Base-by-base conservation (phyloP, 495 filamentous ascomycete genomes). In the Saxispiralis lemnorum region DNA sequence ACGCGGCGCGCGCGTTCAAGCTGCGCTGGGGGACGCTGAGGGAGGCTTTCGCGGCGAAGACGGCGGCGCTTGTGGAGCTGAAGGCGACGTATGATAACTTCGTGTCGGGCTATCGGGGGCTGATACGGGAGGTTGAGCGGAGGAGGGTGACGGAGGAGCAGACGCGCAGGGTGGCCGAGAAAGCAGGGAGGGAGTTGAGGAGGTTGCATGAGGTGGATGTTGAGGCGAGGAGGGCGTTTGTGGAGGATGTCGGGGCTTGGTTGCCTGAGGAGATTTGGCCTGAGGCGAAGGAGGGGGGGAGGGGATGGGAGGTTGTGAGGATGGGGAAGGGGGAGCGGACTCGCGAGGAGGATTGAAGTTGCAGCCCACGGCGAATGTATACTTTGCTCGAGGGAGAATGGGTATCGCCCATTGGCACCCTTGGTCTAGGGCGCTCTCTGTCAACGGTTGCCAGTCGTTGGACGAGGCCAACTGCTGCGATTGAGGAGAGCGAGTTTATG, bases 251-350 rank as follows among this genome's bases (percentile, higher is more conserved):
- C 15, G 86, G 85, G 2, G 82, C 93, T 46, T 89, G 74, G 54
- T 59, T 97, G 15, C 89, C 89, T 0, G 73, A 76, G 2, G 92
- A 95, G 54, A 75, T 97, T 33, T 97, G 88, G 89, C 77, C 78
- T 0, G 82, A 79, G 6, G 63, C 83, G 20, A 66, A 68, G 43
- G 65, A 71, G 36, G 67, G 66, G 24, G 78, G 78, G 19, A 64
- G 67, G 53, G 66, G 69, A 37, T 76, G 75, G 39, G 62, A 73
- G 39, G 66, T 82, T 4, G 34, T 18, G 3, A 36, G 16, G 16
- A 36, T 5, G n/a, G 34, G 34, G 24, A 9, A 28, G 4, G 24
- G 24, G 24, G 9, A 28, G 24, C 5, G 9, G 24, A 9, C 9
- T 28, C 5, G 5, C 9, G 24, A 28, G 24, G 9, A 28, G 24